Evolutionary conservation across 73 alveolate species (phyloP), one percentile per base, ranked within the genome.

Genomic region (Blepharisma japonicum): DNA sequence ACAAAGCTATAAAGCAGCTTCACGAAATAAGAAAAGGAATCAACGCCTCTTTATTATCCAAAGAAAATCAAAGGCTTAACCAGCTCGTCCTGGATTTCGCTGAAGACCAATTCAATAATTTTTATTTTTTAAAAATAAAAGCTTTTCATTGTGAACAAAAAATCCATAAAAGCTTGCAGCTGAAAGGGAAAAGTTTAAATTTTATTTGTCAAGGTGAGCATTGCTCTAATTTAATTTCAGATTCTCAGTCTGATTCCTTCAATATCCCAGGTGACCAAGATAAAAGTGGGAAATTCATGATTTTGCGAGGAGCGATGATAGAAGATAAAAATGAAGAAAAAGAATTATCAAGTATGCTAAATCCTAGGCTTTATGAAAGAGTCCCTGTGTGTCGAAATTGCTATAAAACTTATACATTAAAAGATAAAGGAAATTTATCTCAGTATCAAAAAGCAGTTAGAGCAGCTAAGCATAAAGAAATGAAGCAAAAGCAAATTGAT

Each of bases 281-380:
- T 53, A 20, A 11, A 11, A 11, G 27, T 53, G 23, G 23, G 2
- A 53, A 53, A 53, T 53, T 11, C 67, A 53, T 14, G 23, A 53
- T 53, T 53, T 53, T 53, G 23, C 0, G n/a, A 53, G 67, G 67
- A 20, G 23, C 67, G n/a, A 53, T 53, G 23, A 14, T 53, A 53
- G 67, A 20, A 1, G 67, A 53, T 14, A 53, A 53, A 53, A 11
- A 14, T 53, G 67, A 53, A 11, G 27, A 11, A 53, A 53, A 14
- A 53, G 23, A 53, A 53, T 14, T 14, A 2, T 20, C n/a, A 2
- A 53, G 4, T 0, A 11, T 14, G n/a, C n/a, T 53, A 4, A 53
- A 53, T 4, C 67, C 67, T 4, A 53, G 67, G 67, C 67, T 53
- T 53, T 53, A 14, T 53, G 67, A 53, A 53, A 53, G 67, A 20